Evolutionary conservation across 225 moss, liverwort and hornwort species (phyloP), one percentile per base, ranked within the genome.

Genomic region (Asterella californica): DNA sequence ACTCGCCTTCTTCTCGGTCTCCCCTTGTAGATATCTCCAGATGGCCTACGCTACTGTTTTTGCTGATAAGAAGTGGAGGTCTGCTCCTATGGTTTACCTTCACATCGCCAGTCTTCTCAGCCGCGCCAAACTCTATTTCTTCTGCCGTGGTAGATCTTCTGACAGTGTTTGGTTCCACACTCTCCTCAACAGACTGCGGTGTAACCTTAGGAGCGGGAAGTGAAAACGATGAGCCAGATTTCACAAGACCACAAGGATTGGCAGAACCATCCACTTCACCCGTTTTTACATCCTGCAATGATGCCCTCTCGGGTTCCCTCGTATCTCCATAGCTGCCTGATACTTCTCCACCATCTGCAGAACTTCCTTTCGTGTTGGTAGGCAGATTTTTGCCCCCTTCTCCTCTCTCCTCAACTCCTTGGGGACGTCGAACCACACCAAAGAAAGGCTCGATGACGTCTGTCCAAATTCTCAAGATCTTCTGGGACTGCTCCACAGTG

Each of bases 371-470:
- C 82, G 76, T 82, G 38, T 79, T 79, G 9, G 72, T 19, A 29
- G 76, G 77, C 60, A 74, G 54, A 68, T 7, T 36, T 68, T 87
- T 84, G 6, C 76, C 87, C 27, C 63, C 80, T 60, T 84, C 87
- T 25, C 74, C 80, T 75, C 84, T 82, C n/a, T 87, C 84, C 69
- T 87, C 87, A 69, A 59, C 82, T 53, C 87, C 87, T 32, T 79
- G 81, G n/a, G 79, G 73, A 37, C 87, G 90, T 55, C 80, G 60
- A 57, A 81, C 84, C 66, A 96, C 90, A 48, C 90, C 90, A 78
- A 94, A 86, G 82, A 94, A 85, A 32, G 90, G 91, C 79, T 90
- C 94, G 76, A 94, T 69, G 22, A 94, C 86, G 25, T 78, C 87
- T 37, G 84, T 88, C 93, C 86, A 90, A 70, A 86, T 83, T 74